Base-by-base conservation (phyloP, 208 protist species). In the Acanthamoeba polyphaga region DNA sequence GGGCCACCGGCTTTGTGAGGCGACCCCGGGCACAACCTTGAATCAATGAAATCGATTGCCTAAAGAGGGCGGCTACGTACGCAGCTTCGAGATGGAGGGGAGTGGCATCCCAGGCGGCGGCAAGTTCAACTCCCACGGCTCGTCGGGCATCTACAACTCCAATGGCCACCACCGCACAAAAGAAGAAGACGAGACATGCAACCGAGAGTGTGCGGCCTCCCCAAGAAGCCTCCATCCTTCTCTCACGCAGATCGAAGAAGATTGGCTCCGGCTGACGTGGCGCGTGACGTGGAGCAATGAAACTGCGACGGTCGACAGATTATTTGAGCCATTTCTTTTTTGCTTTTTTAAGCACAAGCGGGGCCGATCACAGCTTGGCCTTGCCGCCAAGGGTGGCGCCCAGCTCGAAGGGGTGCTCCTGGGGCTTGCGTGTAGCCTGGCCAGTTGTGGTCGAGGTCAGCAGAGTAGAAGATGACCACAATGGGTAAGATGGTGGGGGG, bases 371-470 rank as follows among this genome's bases (percentile, higher is more conserved):
- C 38, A 72, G 66, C 46, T 92, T 92, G 66, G 87, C 34, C 87
- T 92, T 72, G 32, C 29, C 60, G 51, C n/a, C 51, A 4, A 62
- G 22, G 22, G 87, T 92, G 32, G 72, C 72, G 32, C 72, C 72
- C 87, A 92, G 58, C 62, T 92, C 87, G 62, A 92, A 92, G 27
- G 87, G 87, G 49, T 62, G 49, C 60, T 92, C 87, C 34, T 92
- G 87, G 10, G 87, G 87, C 62, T 92, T 92, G 12, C 87, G 32
- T 24, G 15, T 76, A 62, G 87, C 80, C 80, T 88, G 51, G 8
- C 32, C 10, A 46, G 32, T 17, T 17, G 43, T 15, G n/a, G 68
- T 19, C 8, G 6, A 43, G 10, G n/a, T 76, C 3, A 34, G 64
- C 1, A 34, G 17, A 72, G 24, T 76, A 43, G 7, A 22, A 27